These are phyloP conservation scores for Cinnamomum micranthum DNA, from an alignment of 164 flowering plant species.

Conservation along the genomic window DNA sequence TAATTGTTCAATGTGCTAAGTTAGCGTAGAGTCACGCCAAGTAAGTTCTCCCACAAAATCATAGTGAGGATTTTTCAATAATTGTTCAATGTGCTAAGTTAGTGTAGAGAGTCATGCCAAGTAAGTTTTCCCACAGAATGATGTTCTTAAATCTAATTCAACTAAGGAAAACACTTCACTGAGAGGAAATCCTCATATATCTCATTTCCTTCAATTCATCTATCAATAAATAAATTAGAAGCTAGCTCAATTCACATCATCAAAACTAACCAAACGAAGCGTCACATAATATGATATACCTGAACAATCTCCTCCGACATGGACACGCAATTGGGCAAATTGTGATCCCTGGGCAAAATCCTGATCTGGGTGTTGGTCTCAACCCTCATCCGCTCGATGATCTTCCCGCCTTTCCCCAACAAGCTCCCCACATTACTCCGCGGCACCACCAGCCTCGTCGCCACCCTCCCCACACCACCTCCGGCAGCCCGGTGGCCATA, in stretches of 20 bases:
- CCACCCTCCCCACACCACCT: slow-evolving; percentile 39
- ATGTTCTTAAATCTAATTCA: too few species aligned
- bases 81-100: too few species aligned
- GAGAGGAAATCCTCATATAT: too few species aligned
- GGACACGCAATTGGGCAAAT: slow-evolving; percentile 76
- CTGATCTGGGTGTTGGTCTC: slow-evolving; percentile 98
- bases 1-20: too few species aligned
- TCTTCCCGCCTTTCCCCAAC: slow-evolving; percentile 97
- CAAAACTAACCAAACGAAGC: not conserved
- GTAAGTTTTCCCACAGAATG: too few species aligned
- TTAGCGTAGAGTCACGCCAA: too few species aligned
- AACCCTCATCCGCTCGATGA: slow-evolving; percentile 93
- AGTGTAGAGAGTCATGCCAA: too few species aligned
- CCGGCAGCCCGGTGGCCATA: slow-evolving; percentile 29
- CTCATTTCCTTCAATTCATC: not conserved
- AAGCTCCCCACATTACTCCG: slow-evolving; percentile 87
- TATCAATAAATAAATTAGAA: too few species aligned
- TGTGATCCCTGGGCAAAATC: slow-evolving; percentile 85
- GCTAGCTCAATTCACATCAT: not conserved
- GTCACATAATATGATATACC: slow-evolving; percentile 56
- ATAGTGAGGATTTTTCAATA: too few species aligned
- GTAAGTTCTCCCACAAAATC: too few species aligned
- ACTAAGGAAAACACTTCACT: too few species aligned
- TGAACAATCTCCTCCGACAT: slow-evolving; percentile 93
- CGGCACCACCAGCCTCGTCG: slow-evolving; percentile 86